Evolutionary conservation across 345 rosid genomes (phyloP).

Genomic region (Dovyalis caffra): DNA sequence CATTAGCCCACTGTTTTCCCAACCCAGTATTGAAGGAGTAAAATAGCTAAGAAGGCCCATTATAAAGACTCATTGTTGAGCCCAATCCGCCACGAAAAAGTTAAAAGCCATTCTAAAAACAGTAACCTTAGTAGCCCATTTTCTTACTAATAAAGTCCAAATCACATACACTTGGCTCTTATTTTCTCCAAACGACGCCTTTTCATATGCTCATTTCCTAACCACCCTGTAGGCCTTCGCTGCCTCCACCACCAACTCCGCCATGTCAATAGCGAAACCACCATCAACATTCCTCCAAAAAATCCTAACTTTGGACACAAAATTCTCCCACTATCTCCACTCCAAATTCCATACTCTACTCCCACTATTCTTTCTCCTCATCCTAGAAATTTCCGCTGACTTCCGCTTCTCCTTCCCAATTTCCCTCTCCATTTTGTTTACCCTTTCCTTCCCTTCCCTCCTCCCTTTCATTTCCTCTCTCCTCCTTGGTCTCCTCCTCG

Average conservation of each 20-base stretch:
- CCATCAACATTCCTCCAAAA: constrained; percentile 25
- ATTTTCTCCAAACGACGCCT: too few species aligned
- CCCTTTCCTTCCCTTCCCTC: constrained; percentile 39
- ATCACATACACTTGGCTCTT: too few species aligned
- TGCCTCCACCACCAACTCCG: too few species aligned
- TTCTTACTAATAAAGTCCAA: too few species aligned
- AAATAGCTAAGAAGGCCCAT: too few species aligned
- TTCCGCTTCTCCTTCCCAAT: constrained; percentile 81
- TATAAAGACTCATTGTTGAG: neutral
- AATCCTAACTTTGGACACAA: constrained; percentile 45
- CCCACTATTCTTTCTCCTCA: constrained; percentile 49
- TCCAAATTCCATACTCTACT: constrained; percentile 42
- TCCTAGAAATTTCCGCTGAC: constrained; percentile 77
- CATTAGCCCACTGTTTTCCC: neutral
- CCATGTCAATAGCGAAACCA: neutral
- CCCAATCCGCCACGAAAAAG: neutral
- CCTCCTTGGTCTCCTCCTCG: constrained; percentile 79
- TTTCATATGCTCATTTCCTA: too few species aligned
- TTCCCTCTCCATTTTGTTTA: constrained; percentile 55
- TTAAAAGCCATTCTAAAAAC: neutral
- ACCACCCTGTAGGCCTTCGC: too few species aligned
- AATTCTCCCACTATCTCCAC: constrained; percentile 54
- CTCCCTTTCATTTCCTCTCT: constrained; percentile 52
- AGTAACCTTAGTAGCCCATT: neutral
- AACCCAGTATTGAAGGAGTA: neutral